Percentiles rank a stretch among this genome's conserved stretches.
Evolutionary conservation across 1,139 yeast genomes (phyloP).

Genomic region (Zygosaccharomyces sapae): DNA sequence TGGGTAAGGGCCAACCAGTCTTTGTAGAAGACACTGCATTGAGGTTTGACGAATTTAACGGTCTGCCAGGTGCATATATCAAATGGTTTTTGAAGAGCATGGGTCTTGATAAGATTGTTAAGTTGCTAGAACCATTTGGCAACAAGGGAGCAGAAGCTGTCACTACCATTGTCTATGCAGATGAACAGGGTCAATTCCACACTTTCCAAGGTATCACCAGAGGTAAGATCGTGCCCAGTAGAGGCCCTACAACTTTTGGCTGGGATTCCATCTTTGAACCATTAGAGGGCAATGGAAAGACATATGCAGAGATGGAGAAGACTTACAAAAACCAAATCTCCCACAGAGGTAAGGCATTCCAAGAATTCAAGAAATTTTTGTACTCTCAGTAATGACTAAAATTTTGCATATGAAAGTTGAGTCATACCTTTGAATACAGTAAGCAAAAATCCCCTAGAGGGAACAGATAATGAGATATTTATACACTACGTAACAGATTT

Average conservation of each 20-base stretch:
- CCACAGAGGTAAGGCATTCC: constrained; percentile 82
- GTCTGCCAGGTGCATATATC: constrained; percentile 87
- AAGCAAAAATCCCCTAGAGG: too few relatives aligned
- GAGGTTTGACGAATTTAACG: constrained; percentile 73
- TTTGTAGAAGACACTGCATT: constrained; percentile 94
- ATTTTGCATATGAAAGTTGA: too few relatives aligned
- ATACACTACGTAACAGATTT: too few relatives aligned
- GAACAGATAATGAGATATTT: too few relatives aligned
- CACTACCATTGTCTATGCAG: constrained; percentile 90
- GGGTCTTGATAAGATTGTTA: constrained; percentile 70
- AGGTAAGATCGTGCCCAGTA: constrained; percentile 67
- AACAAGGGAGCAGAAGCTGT: constrained; percentile 84
- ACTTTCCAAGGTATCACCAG: constrained; percentile 81
- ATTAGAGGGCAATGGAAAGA: constrained; percentile 44
- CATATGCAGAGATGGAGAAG: constrained; percentile 92
- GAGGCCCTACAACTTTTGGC: constrained; percentile 83
- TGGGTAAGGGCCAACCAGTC: constrained; percentile 61
- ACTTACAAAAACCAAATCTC: constrained; percentile 71
- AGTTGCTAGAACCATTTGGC: constrained; percentile 73
- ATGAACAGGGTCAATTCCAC: constrained; percentile 71
- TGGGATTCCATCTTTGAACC: constrained; percentile 95
- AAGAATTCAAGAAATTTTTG: constrained; percentile 60
- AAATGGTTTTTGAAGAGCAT: constrained; percentile 81
- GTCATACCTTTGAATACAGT: too few relatives aligned
- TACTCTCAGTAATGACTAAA: constrained; percentile 2